These are phyloP conservation scores for Aaosphaeria arxii DNA, from an alignment of 2,329 filamentous ascomycete species.

Conservation along the genomic window DNA sequence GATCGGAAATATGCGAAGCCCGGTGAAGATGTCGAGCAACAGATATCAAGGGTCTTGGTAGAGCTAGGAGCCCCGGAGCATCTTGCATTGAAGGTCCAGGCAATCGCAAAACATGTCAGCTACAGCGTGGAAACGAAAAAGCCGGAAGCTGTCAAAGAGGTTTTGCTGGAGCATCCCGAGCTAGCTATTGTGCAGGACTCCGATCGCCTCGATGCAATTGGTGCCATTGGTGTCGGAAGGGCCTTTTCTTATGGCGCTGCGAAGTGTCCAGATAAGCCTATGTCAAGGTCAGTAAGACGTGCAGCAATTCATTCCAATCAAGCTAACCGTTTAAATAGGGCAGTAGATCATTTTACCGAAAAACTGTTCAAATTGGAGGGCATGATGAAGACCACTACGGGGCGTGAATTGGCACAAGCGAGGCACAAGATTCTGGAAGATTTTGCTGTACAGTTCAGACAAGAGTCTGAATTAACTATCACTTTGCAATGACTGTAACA, in stretches of 20 bases:
- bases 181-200: conserved; percentile 87
- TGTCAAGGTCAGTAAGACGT: conserved; percentile 30
- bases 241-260: conserved; percentile 71
- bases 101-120: conserved; percentile 72
- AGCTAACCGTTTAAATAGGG: conserved; percentile 1
- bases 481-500: not conserved
- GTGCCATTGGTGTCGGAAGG: conserved; percentile 78
- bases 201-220: conserved; percentile 87
- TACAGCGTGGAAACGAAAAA: conserved; percentile 72
- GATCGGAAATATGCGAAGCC: conserved; percentile 72
- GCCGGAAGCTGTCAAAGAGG: conserved; percentile 55
- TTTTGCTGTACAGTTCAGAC: conserved; percentile 11
- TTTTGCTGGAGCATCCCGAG: conserved; percentile 68
- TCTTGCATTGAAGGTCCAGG: conserved; percentile 66
- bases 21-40: conserved; percentile 55
- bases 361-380: conserved; percentile 29
- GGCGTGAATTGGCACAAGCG: conserved; percentile 12
- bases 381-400: conserved; percentile 36
- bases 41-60: conserved; percentile 56
- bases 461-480: conserved; percentile 13
- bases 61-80: conserved; percentile 54
- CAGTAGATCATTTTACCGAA: conserved; percentile 35
- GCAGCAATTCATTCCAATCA: no score
- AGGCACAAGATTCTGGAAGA: conserved; percentile 12
- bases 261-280: conserved; percentile 20